Base-by-base conservation (phyloP, 129 eudicot genomes). In the Centrapalus pauciflorus region DNA sequence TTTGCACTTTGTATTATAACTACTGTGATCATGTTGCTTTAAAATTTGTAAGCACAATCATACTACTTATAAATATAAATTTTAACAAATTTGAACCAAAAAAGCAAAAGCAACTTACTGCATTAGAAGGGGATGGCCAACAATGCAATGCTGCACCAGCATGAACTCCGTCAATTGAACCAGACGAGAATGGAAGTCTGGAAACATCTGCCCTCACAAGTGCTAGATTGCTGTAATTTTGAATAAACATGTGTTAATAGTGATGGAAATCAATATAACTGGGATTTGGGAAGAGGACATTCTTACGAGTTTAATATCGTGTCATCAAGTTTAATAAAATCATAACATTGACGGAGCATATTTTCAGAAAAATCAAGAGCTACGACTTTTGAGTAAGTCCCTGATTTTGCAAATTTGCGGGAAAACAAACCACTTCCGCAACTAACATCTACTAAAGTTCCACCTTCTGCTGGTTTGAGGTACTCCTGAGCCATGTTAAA, bases 91-190 rank as follows among this genome's bases (percentile, higher is more conserved):
- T 54, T 41, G 72, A 65, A 29, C 16, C 10, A 4, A 9, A 73
- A 64, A 55, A 66, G 30, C 23, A 78, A 64, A n/a, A 34, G 59
- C 37, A 66, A 61, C 89, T 72, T 76, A 94, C 99, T 4, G 99
- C 99, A 77, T 89, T 94, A 11, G 99, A 89, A 33, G 96, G 99
- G 64, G 99, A 94, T 23, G 99, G 97, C 99, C 99, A 94, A 77
- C 99, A 94, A 70, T 94, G 99, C 71, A 94, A 83, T 63, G 97
- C 99, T 35, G 97, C 99, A 80, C 99, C 97, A 40, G 99, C 99
- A 79, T 94, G 99, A 74, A 94, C 88, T 13, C 95, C 96, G 74
- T 89, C 99, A 43, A 94, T 50, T 35, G 99, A 93, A 71, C 92
- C 95, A 11, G 99, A 94, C 3, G 88, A 33, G 37, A 94, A 89